Base-by-base conservation (phyloP, 2,329 filamentous ascomycete genomes). In the Curvularia lunata region DNA sequence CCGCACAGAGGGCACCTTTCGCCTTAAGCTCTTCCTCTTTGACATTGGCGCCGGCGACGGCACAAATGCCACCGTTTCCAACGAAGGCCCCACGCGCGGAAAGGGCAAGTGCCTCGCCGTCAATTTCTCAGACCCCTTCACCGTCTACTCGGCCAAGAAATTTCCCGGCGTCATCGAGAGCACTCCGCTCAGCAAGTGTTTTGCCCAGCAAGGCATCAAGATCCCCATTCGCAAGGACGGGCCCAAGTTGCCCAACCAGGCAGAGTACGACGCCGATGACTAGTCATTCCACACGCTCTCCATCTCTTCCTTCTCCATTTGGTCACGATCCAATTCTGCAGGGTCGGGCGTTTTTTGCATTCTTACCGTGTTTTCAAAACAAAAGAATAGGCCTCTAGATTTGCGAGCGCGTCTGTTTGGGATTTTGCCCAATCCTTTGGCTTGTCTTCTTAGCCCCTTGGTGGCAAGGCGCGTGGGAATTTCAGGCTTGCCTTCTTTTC, bases 131-230 rank as follows among this genome's bases (percentile, higher is more conserved):
- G 90, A 96, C 4, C 84, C 88, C 2, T 98, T 99, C 81, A 91
- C 92, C 52, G 95, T 99, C 28, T 98, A 90, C 78, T 96, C 91
- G 2, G 95, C 95, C 47, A 99, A 99, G 84, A 97, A 97, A 72
- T 99, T 99, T 77, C 95, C 95, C 0, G 95, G 95, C 40, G 95
- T 99, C 1, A 97, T 96, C 56, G 94, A 98, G 75, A 96, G 91
- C 76, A 99, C 95, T 0, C 79, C 87, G 4, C 81, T 98, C 18
- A 97, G 93, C 83, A 97, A 96, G 77, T 91, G 88, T 61, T 98
- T 99, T 79, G 94, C 95, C 3, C 84, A 86, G 1, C 95, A 99
- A 72, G 95, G 95, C 23, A 96, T 97, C 78, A 97, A 97, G 78
- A 97, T 98, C 23, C 94, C 94, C 0, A 97, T 98, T 53, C 83